These are phyloP conservation scores for Pestalotiopsis sp. DNA, from an alignment of 2,329 filamentous ascomycete genomes.

Conservation along the genomic window DNA sequence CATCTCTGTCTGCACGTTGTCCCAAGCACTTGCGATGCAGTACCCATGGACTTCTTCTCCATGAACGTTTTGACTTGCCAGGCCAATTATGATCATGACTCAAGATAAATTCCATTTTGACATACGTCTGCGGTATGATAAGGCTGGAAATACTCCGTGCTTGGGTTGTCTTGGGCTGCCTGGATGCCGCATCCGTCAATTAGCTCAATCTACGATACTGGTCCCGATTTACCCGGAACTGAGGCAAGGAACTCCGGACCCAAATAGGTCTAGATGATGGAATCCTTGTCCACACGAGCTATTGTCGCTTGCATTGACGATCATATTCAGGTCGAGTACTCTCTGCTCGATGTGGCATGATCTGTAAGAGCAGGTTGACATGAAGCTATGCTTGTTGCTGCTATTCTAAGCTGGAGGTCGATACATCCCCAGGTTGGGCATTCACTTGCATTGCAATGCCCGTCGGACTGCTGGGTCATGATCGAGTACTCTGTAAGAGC, in stretches of 20 bases:
- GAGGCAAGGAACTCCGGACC: slow-evolving; percentile 11
- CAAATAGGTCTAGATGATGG: slow-evolving; percentile 1
- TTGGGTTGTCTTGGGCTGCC: background rate
- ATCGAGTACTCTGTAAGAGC: no score
- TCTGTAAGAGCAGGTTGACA: background rate
- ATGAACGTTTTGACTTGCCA: no score
- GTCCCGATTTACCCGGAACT: slow-evolving; percentile 10
- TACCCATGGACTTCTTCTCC: no score
- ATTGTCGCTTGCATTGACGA: background rate
- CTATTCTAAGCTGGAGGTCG: no score
- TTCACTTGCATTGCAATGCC: no score
- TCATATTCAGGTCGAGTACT: background rate
- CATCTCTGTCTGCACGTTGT: no score
- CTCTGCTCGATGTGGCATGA: background rate
- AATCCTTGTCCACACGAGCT: background rate
- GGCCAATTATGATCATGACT: background rate
- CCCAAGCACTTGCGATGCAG: no score
- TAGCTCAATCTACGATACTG: background rate
- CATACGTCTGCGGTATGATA: background rate
- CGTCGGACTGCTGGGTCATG: no score
- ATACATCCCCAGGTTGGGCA: no score
- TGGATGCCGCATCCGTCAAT: background rate
- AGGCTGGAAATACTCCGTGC: background rate
- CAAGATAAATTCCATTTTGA: background rate
- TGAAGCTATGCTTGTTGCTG: no score